Base-by-base conservation (phyloP, 1,139 yeast genomes). In the Saccharomyces uvarum region DNA sequence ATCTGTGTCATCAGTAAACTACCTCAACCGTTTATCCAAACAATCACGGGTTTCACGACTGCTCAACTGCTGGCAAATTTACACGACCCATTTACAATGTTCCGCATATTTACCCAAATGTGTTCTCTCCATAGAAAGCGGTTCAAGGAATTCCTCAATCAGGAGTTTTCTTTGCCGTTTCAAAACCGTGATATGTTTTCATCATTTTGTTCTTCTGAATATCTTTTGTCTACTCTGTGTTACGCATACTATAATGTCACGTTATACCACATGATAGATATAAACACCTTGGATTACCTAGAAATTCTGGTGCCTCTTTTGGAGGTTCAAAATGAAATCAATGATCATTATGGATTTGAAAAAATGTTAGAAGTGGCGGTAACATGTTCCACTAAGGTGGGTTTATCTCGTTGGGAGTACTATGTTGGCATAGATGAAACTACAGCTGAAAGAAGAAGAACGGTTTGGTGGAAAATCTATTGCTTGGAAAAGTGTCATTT, bases 231-330 rank as follows among this genome's bases (percentile, higher is more conserved):
- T 48, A 62, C 66, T 1, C 49, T 65, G 21, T 55, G 59, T 19
- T 64, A 63, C 48, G 54, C 53, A 24, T 65, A 63, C 32, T 63
- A 63, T 50, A 64, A 62, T 46, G 54, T 61, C 5, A 64, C 69
- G n/a, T 49, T 61, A 33, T 61, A 62, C 52, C 57, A 56, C 26
- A 58, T 61, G 48, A 56, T 55, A 48, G 62, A 61, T 19, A 53
- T 53, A 13, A 56, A 50, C 4, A 61, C 56, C n/a, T 56, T 68
- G 21, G 65, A 63, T 13, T 46, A 46, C 13, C 19, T 46, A 27
- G 48, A 46, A 14, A 9, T 8, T 46, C n/a, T 46, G 27, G 48
- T 46, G 31, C 24, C 31, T 4, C 11, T 46, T 6, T 21, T 46
- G 9, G 48, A 46, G n/a, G 21, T 26, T 14, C 31, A n/a, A 14